A percentile compares a stretch with the other conserved stretches of the same genome.
Evolutionary conservation across 176 grass and related monocot species (phyloP).

Genomic region (Zoysia japonica): DNA sequence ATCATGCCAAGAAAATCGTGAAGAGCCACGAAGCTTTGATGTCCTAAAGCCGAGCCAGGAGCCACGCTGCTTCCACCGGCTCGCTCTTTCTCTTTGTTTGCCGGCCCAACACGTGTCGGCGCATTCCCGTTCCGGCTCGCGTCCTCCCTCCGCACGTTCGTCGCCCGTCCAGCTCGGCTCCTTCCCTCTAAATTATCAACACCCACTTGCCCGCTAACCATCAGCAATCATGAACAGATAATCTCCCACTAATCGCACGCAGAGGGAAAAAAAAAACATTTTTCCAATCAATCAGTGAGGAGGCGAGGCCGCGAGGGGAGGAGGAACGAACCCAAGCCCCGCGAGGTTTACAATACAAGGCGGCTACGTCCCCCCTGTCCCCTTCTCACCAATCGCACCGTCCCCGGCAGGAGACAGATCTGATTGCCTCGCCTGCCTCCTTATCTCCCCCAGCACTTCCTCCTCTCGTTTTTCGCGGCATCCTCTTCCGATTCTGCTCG

Average conservation of each 20-base stretch:
- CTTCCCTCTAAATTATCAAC: neutral
- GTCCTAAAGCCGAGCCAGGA: neutral
- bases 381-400: conserved; percentile 21
- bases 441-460: conserved; percentile 12
- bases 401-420: conserved; percentile 5
- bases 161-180: neutral
- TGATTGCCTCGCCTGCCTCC: conserved; percentile 2
- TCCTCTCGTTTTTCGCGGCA: neutral
- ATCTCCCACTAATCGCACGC: conserved; percentile 6
- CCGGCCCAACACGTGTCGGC: conserved; percentile 42
- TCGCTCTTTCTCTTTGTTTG: neutral
- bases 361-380: conserved; percentile 31
- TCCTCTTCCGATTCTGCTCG: neutral
- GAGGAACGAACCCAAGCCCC: neutral
- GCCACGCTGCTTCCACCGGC: neutral
- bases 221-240: neutral
- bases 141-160: conserved; percentile 8
- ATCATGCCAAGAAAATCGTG: no score
- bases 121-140: conserved; percentile 39
- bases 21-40: no score
- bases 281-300: neutral
- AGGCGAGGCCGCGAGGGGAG: neutral
- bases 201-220: conserved; percentile 33
- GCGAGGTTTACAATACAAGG: conserved; percentile 13
- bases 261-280: neutral